These are phyloP conservation scores for Rhizophagus clarus DNA, from an alignment of 192 early-diverging fungal genomes.

Conservation along the genomic window DNA sequence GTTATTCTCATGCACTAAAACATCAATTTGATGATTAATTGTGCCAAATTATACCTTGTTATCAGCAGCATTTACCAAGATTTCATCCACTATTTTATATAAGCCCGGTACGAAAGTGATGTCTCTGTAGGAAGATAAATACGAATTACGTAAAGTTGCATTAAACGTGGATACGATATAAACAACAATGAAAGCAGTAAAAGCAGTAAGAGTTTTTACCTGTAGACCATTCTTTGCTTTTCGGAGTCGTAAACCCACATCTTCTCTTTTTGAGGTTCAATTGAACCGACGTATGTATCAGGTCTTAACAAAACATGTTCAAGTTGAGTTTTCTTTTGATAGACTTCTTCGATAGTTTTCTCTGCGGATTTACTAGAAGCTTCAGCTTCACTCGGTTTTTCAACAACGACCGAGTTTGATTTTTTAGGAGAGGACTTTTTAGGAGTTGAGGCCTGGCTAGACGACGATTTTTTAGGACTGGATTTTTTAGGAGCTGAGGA, in stretches of 20 bases:
- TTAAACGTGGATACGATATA: no score
- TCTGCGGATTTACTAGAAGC: neutral
- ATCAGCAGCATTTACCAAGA: slow-evolving; percentile 95
- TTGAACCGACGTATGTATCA: slow-evolving; percentile 95
- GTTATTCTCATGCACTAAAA: no score
- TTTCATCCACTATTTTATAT: slow-evolving; percentile 99
- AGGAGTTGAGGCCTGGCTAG: no score
- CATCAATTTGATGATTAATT: no score
- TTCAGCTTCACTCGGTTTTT: no score
- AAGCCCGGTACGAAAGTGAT: slow-evolving; percentile 85
- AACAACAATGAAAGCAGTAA: no score
- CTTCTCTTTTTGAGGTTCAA: slow-evolving; percentile 72
- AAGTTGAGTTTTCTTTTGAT: slow-evolving; percentile 92
- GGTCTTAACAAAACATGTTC: slow-evolving; percentile 95
- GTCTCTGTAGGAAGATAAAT: slow-evolving; percentile 47
- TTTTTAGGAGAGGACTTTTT: no score
- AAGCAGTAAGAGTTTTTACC: neutral
- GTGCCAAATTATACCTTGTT: slow-evolving; percentile 55
- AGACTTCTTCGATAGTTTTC: slow-evolving; percentile 80
- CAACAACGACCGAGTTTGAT: no score
- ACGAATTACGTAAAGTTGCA: no score
- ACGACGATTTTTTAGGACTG: no score
- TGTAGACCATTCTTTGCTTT: slow-evolving; percentile 49
- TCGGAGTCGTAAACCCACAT: slow-evolving; percentile 88
- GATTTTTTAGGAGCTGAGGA: no score